Base-by-base conservation (phyloP, 768 basidiomycete genomes). In the Lentinula boryana region DNA sequence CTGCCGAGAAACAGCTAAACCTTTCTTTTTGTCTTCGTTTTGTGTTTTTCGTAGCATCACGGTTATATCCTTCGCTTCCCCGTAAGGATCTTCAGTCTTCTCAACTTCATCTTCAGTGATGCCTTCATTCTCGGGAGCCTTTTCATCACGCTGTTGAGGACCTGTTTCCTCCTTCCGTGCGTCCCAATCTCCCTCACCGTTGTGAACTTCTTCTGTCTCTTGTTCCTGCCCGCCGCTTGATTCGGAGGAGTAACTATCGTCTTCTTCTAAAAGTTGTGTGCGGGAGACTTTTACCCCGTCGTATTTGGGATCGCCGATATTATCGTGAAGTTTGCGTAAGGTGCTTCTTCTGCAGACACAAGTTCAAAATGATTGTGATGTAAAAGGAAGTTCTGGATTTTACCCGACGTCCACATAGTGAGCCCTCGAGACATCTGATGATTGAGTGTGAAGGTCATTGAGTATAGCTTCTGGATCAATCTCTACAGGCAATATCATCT, bases 391-490 rank as follows among this genome's bases (percentile, higher is more conserved):
- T 55, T 53, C 55, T 23, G 43, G n/a, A 27, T 74, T 83, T 62
- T 70, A 93, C 91, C 91, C 91, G 41, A 95, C 91, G 66, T 90
- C 85, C 46, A 93, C 68, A 71, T 96, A 97, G 72, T 96, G 94
- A 65, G 87, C 87, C 66, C 88, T 79, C 0, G 76, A 67, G 10
- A 74, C 77, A 70, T 40, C 69, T 48, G 63, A 63, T 53, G 68
- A 68, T 18, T 69, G 73, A 63, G 79, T 75, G 41, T 81, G 76
- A 51, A 75, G 71, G 15, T 72, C 70, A 65, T 83, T 83, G 36
- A 84, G 84, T 65, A 80, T 68, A 64, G 87, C 85, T 70, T 94
- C 93, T 10, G 87, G 88, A 71, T 94, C 91, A 67, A 84, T 78
- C 68, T 91, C 89, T 89, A 67, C 12, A 18, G 40, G 31, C 16